Base-by-base conservation (phyloP, 2,329 filamentous ascomycete genomes). In the Tetracladium maxilliforme region DNA sequence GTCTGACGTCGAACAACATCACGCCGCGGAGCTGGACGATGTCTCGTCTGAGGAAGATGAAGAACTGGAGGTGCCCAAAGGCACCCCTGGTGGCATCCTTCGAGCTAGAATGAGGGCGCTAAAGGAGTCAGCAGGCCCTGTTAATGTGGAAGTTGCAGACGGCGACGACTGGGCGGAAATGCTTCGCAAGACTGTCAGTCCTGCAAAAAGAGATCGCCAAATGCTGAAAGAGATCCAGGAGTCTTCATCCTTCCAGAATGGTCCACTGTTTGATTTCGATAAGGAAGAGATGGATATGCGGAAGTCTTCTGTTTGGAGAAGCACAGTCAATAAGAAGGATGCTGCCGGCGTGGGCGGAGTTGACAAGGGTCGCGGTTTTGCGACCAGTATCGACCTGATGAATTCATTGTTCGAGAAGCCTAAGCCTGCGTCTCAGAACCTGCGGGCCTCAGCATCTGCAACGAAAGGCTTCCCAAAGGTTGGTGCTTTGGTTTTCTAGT, bases 141-240 rank as follows among this genome's bases (percentile, higher is more conserved):
- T 64, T 14, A 68, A 62, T 36, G 54, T 70, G 26, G 66, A 72
- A 34, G 66, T 77, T 30, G 58, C 67, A 18, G 64, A 69, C 34
- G 80, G 76, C 27, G 81, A 86, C 31, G 79, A 93, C 46, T 98
- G 90, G 90, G 78, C 84, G 38, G 79, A 90, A 39, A 86, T 94
- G 56, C 63, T 98, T 34, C 81, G 84, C 47, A 84, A 84, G 37
- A 95, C 90, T 6, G 83, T 95, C 38, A 93, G 83, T 42, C 87
- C 90, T 6, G 74, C 81, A 44, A 95, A 95, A 57, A 77, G 90
- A 42, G 80, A 94, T 54, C 80, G 87, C 30, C 76, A 75, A 15
- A 58, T 90, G 17, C 61, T 75, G 20, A 63, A 60, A 62, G 57
- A 76, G 54, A 14, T 25, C 16, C 18, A 19, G 11, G 18, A 19